Evolutionary conservation across 495 filamentous ascomycete genomes (phyloP).

Genomic region (Annulohypoxylon maeteangense): DNA sequence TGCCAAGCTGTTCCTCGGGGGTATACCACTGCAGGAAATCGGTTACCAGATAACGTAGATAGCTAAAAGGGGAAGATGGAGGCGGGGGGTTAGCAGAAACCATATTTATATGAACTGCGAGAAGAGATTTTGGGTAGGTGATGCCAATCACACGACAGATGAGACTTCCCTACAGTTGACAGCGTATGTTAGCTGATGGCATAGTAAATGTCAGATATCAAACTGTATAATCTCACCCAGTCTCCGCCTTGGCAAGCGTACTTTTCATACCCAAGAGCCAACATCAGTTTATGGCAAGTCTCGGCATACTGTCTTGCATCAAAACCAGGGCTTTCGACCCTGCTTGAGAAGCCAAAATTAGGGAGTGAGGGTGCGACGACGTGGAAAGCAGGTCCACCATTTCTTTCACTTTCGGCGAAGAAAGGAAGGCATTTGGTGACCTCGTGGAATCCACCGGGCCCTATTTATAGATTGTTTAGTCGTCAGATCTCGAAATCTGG

Average conservation of each 20-base stretch:
- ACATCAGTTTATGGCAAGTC: too few relatives aligned
- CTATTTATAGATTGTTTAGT: too few relatives aligned
- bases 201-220: neutral
- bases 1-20: neutral
- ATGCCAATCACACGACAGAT: neutral
- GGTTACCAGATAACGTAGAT: neutral
- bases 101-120: neutral
- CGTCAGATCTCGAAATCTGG: too few relatives aligned
- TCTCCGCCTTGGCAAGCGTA: neutral
- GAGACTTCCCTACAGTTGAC: neutral
- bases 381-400: too few relatives aligned
- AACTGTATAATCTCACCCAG: neutral
- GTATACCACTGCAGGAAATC: neutral
- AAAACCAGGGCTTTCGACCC: too few relatives aligned
- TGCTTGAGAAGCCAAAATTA: too few relatives aligned
- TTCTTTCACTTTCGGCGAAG: too few relatives aligned
- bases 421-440: too few relatives aligned
- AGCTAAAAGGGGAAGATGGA: neutral
- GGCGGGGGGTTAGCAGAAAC: neutral
- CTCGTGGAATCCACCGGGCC: too few relatives aligned
- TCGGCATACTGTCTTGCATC: too few relatives aligned
- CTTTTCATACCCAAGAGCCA: neutral
- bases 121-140: neutral
- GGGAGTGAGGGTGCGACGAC: too few relatives aligned
- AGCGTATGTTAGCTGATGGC: neutral